A percentile compares a stretch with the other conserved stretches of the same genome.
These are phyloP conservation scores for Phaseolus lunatus DNA, from an alignment of 306 rosid genomes.

Conservation along the genomic window DNA sequence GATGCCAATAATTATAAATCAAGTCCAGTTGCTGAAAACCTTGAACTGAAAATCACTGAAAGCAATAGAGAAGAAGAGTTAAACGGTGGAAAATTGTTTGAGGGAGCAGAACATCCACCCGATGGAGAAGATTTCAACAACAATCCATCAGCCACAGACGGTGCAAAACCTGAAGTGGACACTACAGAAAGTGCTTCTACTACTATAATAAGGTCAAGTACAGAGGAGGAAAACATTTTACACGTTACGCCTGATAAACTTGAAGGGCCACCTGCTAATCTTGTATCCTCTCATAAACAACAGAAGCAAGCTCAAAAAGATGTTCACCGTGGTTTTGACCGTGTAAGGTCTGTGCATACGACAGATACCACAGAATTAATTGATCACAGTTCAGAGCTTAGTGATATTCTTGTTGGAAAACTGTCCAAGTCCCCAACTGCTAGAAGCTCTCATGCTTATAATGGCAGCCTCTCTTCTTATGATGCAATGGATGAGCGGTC, in stretches of 20 bases:
- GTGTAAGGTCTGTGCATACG: slow-evolving; percentile 43
- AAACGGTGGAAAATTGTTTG: slow-evolving; percentile 26
- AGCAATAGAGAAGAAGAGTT: slow-evolving; percentile 38
- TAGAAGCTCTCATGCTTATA: slow-evolving; percentile 58
- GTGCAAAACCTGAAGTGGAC: slow-evolving; percentile 48
- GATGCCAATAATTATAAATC: slow-evolving; percentile 22
- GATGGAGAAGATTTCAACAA: slow-evolving; percentile 41
- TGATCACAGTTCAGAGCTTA: slow-evolving; percentile 55
- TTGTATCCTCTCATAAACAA: slow-evolving; percentile 49
- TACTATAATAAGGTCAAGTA: slow-evolving; percentile 51
- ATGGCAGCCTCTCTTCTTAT: slow-evolving; percentile 65
- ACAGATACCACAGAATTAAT: slow-evolving; percentile 42
- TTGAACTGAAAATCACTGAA: slow-evolving; percentile 30
- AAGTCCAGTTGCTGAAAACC: slow-evolving; percentile 4
- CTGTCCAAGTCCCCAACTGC: slow-evolving; percentile 52
- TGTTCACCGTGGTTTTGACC: slow-evolving; percentile 41
- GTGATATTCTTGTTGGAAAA: slow-evolving; percentile 43
- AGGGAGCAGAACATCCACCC: slow-evolving; percentile 14
- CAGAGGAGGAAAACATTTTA: slow-evolving; percentile 47
- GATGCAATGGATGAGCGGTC: slow-evolving; percentile 62
- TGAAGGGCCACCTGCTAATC: slow-evolving; percentile 48
- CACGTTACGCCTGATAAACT: slow-evolving; percentile 35
- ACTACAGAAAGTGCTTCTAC: slow-evolving; percentile 47
- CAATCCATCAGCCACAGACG: slow-evolving; percentile 38
- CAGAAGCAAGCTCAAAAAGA: slow-evolving; percentile 47